Conservation (phyloP, 805 yeast species). For the Candida fluviatilis region DNA sequence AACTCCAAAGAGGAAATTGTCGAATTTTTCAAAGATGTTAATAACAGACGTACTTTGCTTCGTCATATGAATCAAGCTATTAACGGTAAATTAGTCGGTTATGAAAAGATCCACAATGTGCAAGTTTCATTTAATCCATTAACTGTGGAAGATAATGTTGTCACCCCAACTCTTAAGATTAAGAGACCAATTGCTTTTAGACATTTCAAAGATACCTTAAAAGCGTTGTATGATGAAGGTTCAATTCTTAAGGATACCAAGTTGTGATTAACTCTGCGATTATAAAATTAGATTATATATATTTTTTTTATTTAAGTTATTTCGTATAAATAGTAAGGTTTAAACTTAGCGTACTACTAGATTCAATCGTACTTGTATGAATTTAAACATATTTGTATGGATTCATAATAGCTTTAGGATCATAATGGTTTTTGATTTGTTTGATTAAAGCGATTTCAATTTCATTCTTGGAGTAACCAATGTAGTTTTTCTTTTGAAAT, state of each 20-base stretch:
- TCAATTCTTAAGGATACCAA: slow-evolving; percentile 20
- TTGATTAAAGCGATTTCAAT: slow-evolving; percentile 72
- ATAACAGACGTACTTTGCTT: slow-evolving; percentile 19
- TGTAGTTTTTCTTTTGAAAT: slow-evolving; percentile 89
- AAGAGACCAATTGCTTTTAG: slow-evolving; percentile 35
- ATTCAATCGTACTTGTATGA: too few species aligned
- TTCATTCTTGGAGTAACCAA: slow-evolving; percentile 77
- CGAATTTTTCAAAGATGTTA: slow-evolving; percentile 18
- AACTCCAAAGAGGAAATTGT: slow-evolving; percentile 15
- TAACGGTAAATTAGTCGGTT: slow-evolving; percentile 23
- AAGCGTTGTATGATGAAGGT: slow-evolving; percentile 34
- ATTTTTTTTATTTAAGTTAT: background rate
- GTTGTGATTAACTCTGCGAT: too few species aligned
- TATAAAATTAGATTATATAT: slow-evolving; percentile 3
- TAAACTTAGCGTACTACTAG: too few species aligned
- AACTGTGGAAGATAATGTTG: slow-evolving; percentile 31
- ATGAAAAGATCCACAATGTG: slow-evolving; percentile 38
- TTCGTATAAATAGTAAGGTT: background rate
- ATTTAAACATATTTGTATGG: slow-evolving; percentile 84
- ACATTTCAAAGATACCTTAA: slow-evolving; percentile 22
- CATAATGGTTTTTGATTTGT: slow-evolving; percentile 73
- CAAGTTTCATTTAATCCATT: slow-evolving; percentile 35
- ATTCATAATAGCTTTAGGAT: slow-evolving; percentile 88
- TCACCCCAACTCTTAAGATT: slow-evolving; percentile 42
- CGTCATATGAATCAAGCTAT: slow-evolving; percentile 21